phyloP scores from a whole-genome alignment of 2,329 filamentous ascomycete genomes.

The Trichoderma simmonsii region DNA sequence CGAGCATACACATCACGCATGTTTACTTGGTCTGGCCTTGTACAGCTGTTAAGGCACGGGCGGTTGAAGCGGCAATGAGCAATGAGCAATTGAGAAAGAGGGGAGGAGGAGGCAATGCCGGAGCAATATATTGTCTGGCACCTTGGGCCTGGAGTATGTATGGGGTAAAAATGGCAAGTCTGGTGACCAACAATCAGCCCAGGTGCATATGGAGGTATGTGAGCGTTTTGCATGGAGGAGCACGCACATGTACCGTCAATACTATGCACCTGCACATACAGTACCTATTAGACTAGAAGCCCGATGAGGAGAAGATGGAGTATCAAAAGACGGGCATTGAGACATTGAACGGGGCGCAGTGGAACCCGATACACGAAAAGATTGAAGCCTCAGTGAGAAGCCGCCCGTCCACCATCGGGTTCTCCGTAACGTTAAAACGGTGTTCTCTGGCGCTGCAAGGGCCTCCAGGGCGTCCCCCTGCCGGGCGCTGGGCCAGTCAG shows the following conservation, averaged over 20 bases:
- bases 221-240: not conserved
- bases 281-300: not conserved
- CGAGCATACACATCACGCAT: conserved; percentile 10
- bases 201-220: not conserved
- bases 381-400: not conserved
- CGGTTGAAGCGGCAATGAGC: conserved; percentile 2
- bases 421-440: conserved; percentile 1
- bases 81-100: not conserved
- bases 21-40: not conserved
- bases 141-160: not conserved
- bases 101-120: not conserved
- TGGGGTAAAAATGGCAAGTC: not conserved
- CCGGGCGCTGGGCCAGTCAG: not conserved
- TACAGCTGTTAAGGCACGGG: not conserved
- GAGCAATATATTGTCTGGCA: not conserved
- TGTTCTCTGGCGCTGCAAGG: conserved; percentile 1
- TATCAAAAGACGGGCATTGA: not conserved
- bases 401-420: not conserved
- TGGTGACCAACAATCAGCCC: conserved; percentile 8
- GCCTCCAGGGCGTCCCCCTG: not conserved
- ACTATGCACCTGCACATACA: not conserved
- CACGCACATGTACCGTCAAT: not conserved
- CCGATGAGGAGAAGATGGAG: not conserved
- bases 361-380: not conserved
- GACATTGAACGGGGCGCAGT: not conserved